These are phyloP conservation scores for Lecanoromycetidae sp. DNA, from an alignment of 2,329 filamentous ascomycete genomes.

Conservation along the genomic window DNA sequence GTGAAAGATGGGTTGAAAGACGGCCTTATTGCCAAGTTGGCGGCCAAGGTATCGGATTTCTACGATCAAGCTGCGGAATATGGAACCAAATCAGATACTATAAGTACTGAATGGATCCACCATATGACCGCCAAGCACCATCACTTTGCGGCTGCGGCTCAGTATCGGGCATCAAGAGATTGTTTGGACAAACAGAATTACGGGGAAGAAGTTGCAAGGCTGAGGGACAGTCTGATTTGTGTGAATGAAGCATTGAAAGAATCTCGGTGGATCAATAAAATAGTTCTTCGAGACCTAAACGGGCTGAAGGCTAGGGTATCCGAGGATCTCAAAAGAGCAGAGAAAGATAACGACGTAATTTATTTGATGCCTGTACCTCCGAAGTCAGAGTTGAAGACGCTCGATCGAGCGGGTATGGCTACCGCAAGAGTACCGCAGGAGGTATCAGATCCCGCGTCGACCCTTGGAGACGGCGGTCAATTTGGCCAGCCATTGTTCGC, in stretches of 20 bases:
- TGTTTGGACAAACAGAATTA: constrained; percentile 89
- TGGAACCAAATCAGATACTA: constrained; percentile 75
- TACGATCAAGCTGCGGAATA: constrained; percentile 76
- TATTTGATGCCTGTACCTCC: constrained; percentile 76
- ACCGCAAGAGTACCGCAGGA: constrained; percentile 65
- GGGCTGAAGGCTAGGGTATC: constrained; percentile 69
- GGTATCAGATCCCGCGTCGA: constrained; percentile 65
- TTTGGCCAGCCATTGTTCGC: constrained; percentile 79
- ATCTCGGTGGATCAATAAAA: constrained; percentile 66
- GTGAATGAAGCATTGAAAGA: constrained; percentile 81
- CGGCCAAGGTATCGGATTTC: constrained; percentile 79
- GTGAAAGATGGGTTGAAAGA: constrained; percentile 92
- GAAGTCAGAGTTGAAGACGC: constrained; percentile 72
- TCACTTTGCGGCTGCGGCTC: constrained; percentile 90
- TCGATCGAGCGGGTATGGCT: constrained; percentile 86
- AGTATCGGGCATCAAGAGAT: constrained; percentile 82
- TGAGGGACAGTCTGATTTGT: constrained; percentile 70
- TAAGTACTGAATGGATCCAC: constrained; percentile 94
- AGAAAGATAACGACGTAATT: constrained; percentile 94
- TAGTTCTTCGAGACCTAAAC: constrained; percentile 69
- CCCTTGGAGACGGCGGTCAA: constrained; percentile 66
- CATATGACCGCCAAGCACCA: constrained; percentile 95
- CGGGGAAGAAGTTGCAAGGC: constrained; percentile 81
- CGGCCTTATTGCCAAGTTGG: constrained; percentile 78
- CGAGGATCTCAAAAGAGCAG: constrained; percentile 80